phyloP scores from a whole-genome alignment of 164 flowering plant species.

The Piper betle region DNA sequence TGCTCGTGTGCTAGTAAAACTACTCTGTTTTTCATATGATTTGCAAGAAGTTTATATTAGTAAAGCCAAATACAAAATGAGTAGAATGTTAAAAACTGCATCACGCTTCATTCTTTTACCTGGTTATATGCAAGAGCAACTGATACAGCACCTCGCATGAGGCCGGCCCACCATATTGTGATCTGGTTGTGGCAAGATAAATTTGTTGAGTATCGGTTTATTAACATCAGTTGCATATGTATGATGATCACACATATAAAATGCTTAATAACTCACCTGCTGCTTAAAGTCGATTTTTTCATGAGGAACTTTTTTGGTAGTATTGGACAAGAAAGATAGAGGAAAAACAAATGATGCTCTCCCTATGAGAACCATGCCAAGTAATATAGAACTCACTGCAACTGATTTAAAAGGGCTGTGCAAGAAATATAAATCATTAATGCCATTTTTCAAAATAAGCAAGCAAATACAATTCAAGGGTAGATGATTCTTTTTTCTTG shows the following conservation, averaged over 20 bases:
- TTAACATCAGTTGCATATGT: background rate
- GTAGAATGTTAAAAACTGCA: no score
- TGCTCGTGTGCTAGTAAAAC: no score
- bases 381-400: constrained; percentile 29
- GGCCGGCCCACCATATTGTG: constrained; percentile 54
- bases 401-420: constrained; percentile 32
- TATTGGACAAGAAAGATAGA: constrained; percentile 25
- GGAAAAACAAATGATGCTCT: constrained; percentile 48
- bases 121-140: constrained; percentile 19
- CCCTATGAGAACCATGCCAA: constrained; percentile 29
- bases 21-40: no score
- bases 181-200: constrained; percentile 14
- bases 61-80: no score
- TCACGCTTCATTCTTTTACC: constrained; percentile 13
- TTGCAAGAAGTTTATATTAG: no score
- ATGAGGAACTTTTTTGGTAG: constrained; percentile 15
- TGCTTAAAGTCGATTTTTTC: constrained; percentile 28
- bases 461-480: no score
- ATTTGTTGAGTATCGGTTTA: no score
- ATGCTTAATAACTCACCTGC: constrained; percentile 18
- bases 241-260: background rate
- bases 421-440: background rate
- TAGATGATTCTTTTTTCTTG: no score
- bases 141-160: constrained; percentile 43
- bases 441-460: no score